phyloP scores from a whole-genome alignment of 306 rosid genomes.

The Lithocarpus polystachyus region DNA sequence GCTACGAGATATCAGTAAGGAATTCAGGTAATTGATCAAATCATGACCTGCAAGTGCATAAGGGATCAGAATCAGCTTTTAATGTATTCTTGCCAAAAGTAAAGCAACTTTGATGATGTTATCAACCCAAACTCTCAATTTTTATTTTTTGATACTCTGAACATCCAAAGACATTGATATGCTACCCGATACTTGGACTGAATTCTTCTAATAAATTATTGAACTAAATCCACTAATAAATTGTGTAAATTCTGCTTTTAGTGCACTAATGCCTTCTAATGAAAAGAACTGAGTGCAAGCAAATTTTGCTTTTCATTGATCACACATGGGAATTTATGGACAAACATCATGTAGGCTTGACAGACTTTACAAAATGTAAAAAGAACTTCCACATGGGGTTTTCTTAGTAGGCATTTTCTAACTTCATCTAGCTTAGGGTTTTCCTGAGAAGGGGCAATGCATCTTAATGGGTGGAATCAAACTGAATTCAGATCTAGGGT shows the following conservation, averaged over 20 bases:
- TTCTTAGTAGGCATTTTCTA: background rate
- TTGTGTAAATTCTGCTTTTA: background rate
- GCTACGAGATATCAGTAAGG: background rate
- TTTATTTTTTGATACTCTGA: background rate
- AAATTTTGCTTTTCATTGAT: background rate
- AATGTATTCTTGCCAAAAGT: background rate
- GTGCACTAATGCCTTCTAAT: background rate
- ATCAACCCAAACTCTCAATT: background rate
- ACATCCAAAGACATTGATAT: background rate
- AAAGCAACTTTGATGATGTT: background rate
- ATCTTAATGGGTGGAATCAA: background rate
- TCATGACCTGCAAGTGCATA: background rate
- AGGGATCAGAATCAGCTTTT: background rate
- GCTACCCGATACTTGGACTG: background rate
- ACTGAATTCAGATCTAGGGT: background rate
- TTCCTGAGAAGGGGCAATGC: too few species aligned
- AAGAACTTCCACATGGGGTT: background rate
- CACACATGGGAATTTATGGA: background rate
- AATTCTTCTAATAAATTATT: background rate
- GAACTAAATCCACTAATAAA: background rate
- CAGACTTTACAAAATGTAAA: background rate
- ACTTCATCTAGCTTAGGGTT: background rate
- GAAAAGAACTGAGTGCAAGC: constrained; percentile 3
- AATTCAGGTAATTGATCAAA: background rate
- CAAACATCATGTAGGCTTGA: background rate